Evolutionary conservation across 1,284 basidiomycete species (phyloP).

Genomic region (Puccinia novopanici): DNA sequence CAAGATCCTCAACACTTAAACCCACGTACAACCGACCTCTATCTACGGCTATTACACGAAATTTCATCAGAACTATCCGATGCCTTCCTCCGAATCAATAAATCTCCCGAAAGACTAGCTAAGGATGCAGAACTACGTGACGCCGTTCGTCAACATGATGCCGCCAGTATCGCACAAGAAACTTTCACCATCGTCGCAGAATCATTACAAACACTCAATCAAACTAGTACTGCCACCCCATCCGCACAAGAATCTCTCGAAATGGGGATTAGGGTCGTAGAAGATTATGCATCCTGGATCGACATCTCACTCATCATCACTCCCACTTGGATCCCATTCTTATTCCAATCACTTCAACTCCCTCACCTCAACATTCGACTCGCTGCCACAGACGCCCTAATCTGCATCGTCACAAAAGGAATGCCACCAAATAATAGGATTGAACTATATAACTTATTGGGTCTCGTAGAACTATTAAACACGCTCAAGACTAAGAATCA

Average conservation of each 20-base stretch:
- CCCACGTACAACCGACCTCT: conserved; percentile 76
- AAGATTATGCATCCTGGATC: conserved; percentile 95
- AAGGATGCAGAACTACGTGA: conserved; percentile 83
- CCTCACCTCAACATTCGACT: conserved; percentile 70
- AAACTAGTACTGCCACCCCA: conserved; percentile 26
- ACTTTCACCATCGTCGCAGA: conserved; percentile 81
- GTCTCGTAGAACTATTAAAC: conserved; percentile 80
- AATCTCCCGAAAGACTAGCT: conserved; percentile 67
- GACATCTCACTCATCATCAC: conserved; percentile 96
- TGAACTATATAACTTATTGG: conserved; percentile 83
- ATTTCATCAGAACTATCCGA: conserved; percentile 90
- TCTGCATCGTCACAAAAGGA: conserved; percentile 84
- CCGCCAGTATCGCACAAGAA: conserved; percentile 79
- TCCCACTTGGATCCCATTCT: conserved; percentile 78
- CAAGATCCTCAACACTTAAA: conserved; percentile 72
- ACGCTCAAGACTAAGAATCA: conserved; percentile 68
- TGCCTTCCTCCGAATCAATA: conserved; percentile 76
- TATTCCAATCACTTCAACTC: conserved; percentile 78
- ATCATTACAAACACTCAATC: conserved; percentile 60
- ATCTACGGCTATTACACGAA: conserved; percentile 84
- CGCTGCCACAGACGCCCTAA: conserved; percentile 76
- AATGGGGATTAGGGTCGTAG: conserved; percentile 84
- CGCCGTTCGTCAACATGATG: conserved; percentile 80
- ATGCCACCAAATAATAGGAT: conserved; percentile 90
- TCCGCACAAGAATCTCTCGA: conserved; percentile 73